Percentiles rank a stretch among this genome's conserved stretches.
Evolutionary conservation across 495 filamentous ascomycete genomes (phyloP).

Genomic region (Tirmania nivea): DNA sequence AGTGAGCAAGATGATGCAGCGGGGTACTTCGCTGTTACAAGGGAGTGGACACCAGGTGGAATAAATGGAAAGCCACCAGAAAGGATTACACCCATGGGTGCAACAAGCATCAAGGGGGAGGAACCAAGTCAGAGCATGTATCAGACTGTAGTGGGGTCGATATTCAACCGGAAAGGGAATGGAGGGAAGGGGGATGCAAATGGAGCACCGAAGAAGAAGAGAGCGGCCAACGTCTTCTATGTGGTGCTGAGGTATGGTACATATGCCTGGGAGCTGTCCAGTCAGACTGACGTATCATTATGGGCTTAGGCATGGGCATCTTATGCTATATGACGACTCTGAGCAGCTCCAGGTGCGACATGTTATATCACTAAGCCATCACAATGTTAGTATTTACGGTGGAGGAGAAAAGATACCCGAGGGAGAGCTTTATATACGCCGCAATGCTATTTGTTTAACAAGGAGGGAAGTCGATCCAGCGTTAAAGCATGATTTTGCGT

Average conservation of each 20-base stretch:
- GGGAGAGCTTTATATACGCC: constrained; percentile 83
- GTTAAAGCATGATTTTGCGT: constrained; percentile 31
- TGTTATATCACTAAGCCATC: constrained; percentile 76
- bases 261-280: background rate
- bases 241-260: constrained; percentile 56
- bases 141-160: constrained; percentile 88
- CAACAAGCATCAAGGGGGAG: constrained; percentile 25
- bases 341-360: constrained; percentile 83
- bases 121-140: constrained; percentile 67
- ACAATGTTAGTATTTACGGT: constrained; percentile 66
- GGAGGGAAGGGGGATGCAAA: constrained; percentile 27
- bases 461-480: constrained; percentile 38
- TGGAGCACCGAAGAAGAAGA: constrained; percentile 27
- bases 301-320: constrained; percentile 55
- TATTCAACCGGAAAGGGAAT: constrained; percentile 64
- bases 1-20: constrained; percentile 69
- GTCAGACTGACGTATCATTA: constrained; percentile 1
- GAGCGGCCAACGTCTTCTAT: constrained; percentile 76
- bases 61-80: constrained; percentile 85
- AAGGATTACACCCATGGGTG: constrained; percentile 58
- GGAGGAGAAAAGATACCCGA: constrained; percentile 66
- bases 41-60: constrained; percentile 76
- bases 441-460: constrained; percentile 75
- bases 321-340: constrained; percentile 91
- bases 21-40: constrained; percentile 84